phyloP scores from a whole-genome alignment of 208 protist species.

The Leishmania tropica region DNA sequence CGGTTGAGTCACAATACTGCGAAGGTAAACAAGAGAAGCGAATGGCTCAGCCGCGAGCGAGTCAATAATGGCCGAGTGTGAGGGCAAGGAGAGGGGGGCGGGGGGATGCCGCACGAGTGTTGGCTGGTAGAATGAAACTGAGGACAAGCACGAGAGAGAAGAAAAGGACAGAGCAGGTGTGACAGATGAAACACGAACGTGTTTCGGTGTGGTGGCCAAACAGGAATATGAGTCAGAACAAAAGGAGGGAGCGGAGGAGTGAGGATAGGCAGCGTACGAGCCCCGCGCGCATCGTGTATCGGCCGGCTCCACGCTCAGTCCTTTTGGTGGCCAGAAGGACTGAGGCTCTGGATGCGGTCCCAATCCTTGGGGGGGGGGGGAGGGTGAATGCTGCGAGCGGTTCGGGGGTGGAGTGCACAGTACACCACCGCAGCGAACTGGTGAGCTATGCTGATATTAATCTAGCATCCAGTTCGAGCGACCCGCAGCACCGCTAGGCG shows the following conservation, averaged over 20 bases:
- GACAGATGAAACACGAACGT: neutral
- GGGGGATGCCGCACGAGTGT: neutral
- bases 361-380: neutral
- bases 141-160: neutral
- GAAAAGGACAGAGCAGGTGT: neutral
- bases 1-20: neutral
- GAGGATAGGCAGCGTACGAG: neutral
- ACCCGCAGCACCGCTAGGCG: neutral
- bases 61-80: neutral
- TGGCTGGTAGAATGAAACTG: neutral
- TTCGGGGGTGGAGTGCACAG: neutral
- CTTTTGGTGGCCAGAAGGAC: neutral
- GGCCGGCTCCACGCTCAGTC: neutral
- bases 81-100: neutral
- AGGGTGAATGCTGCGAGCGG: neutral
- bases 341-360: neutral
- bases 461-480: neutral
- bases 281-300: neutral
- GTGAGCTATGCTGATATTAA: neutral
- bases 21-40: neutral
- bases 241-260: neutral
- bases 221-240: neutral
- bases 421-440: neutral
- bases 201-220: neutral
- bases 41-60: no score